Evolutionary conservation across 345 rosid species (phyloP).

Genomic region (Populus nigra): DNA sequence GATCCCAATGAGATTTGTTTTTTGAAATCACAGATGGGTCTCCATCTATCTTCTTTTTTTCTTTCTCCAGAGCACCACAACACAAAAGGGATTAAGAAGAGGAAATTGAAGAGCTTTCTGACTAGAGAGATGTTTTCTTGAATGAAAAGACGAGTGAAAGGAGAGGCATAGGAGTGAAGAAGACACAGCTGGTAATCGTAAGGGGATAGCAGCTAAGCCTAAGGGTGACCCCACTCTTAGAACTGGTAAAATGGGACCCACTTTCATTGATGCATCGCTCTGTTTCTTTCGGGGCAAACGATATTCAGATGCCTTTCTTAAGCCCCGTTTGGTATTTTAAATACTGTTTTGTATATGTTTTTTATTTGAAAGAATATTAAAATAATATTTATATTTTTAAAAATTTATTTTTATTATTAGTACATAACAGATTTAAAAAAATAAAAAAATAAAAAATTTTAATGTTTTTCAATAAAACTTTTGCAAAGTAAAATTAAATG

Average conservation of each 20-base stretch:
- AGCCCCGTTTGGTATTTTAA: too few relatives aligned
- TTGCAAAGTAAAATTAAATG: too few relatives aligned
- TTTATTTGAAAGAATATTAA: too few relatives aligned
- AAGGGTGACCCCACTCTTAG: conserved; percentile 21
- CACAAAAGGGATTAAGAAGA: not conserved
- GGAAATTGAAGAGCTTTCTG: not conserved
- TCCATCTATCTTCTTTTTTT: not conserved
- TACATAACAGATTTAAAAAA: too few relatives aligned
- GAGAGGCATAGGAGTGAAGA: not conserved
- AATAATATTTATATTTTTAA: too few relatives aligned
- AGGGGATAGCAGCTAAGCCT: conserved; percentile 15
- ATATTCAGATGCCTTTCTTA: not conserved
- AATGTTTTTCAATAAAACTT: fast-evolving
- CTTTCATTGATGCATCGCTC: not conserved
- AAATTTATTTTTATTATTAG: too few relatives aligned
- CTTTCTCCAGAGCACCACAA: not conserved
- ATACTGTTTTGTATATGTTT: too few relatives aligned
- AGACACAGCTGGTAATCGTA: conserved; percentile 20
- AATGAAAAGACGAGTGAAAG: conserved; percentile 6
- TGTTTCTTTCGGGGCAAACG: conserved; percentile 5
- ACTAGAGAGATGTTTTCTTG: conserved; percentile 13
- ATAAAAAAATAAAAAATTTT: too few relatives aligned
- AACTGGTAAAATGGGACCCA: conserved; percentile 18
- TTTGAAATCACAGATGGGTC: not conserved
- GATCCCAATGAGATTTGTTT: conserved; percentile 25